Percentiles rank a stretch among this genome's conserved stretches.
phyloP scores from a whole-genome alignment of 2,329 filamentous ascomycete genomes.

The Colletotrichum sp. region DNA sequence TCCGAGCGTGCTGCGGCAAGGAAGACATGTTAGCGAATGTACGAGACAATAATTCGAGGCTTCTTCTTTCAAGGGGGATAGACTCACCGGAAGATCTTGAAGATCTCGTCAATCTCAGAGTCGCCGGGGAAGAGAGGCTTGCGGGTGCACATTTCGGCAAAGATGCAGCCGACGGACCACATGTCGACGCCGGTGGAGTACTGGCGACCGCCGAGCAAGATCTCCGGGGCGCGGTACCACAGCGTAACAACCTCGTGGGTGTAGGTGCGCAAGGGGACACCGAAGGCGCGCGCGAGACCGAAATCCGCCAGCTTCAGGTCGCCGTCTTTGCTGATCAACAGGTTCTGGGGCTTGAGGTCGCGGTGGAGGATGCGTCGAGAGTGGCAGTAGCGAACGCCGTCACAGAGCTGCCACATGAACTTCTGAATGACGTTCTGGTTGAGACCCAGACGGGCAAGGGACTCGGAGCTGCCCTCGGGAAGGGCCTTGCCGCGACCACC shows the following conservation, averaged over 20 bases:
- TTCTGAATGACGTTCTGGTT: constrained; percentile 85
- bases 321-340: constrained; percentile 84
- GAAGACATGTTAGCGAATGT: constrained; percentile 22
- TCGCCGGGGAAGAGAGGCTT: constrained; percentile 93
- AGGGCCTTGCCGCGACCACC: constrained; percentile 85
- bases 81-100: constrained; percentile 84
- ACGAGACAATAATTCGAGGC: background rate
- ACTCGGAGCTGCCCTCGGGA: constrained; percentile 73
- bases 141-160: constrained; percentile 94
- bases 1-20: constrained; percentile 67
- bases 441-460: constrained; percentile 71
- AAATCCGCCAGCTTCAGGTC: constrained; percentile 93
- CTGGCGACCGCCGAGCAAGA: constrained; percentile 86
- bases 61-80: background rate
- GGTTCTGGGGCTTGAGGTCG: constrained; percentile 89
- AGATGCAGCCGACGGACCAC: constrained; percentile 95
- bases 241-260: constrained; percentile 95
- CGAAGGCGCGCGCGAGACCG: constrained; percentile 86
- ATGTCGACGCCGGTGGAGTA: constrained; percentile 96
- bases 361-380: constrained; percentile 86
- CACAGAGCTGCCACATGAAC: constrained; percentile 88
- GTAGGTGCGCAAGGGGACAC: constrained; percentile 88
- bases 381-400: constrained; percentile 87
- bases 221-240: constrained; percentile 92
- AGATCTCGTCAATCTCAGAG: constrained; percentile 88